phyloP scores from a whole-genome alignment of 305 asterid species.

The Fraxinus paxiana region DNA sequence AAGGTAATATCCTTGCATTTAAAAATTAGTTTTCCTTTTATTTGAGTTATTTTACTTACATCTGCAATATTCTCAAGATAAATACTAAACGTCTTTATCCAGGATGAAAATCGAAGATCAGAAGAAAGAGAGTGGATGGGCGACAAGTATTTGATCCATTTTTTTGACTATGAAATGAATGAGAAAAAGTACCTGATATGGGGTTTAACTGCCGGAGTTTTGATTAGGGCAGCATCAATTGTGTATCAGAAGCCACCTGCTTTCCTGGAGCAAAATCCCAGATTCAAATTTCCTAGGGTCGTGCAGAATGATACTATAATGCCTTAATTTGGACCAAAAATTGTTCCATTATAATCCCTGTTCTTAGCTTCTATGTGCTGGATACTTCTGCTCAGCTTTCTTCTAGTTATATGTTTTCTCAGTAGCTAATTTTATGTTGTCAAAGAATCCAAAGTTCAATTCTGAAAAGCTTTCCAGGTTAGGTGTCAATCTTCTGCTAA shows the following conservation, averaged over 20 bases:
- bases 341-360: background rate
- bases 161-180: constrained; percentile 54
- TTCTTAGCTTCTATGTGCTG: background rate
- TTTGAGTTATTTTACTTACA: background rate
- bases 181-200: constrained; percentile 64
- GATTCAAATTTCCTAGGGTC: constrained; percentile 52
- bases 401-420: background rate
- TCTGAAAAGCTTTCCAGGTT: background rate
- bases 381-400: background rate
- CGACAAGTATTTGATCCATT: constrained; percentile 63
- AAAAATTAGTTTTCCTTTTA: background rate
- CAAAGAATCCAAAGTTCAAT: background rate
- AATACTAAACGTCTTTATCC: constrained; percentile 18
- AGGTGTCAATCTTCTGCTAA: background rate
- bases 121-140: constrained; percentile 88
- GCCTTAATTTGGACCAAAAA: constrained; percentile 30
- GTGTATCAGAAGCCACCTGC: constrained; percentile 80
- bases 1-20: constrained; percentile 43
- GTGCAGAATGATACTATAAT: constrained; percentile 48
- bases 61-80: constrained; percentile 25
- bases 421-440: background rate
- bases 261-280: constrained; percentile 73
- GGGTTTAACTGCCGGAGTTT: constrained; percentile 90
- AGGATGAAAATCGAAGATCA: constrained; percentile 75
- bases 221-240: constrained; percentile 83